A percentile compares a stretch with the other conserved stretches of the same genome.
Conservation (phyloP, 495 filamentous ascomycete genomes). For the Tuber melanosporum region DNA sequence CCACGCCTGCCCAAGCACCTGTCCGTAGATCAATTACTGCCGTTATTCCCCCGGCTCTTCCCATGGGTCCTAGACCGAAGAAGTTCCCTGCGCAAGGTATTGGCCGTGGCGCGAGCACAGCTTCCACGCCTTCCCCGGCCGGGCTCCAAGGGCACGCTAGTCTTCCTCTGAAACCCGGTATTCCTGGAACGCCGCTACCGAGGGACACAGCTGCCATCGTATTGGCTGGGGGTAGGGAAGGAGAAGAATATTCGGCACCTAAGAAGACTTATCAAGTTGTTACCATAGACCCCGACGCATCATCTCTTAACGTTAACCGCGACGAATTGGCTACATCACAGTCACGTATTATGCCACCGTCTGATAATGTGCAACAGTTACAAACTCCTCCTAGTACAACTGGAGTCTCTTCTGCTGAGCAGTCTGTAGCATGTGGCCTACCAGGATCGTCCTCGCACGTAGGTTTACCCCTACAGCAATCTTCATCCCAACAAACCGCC, state of each 20-base stretch:
- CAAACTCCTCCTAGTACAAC: background rate
- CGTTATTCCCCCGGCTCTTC: constrained; percentile 36
- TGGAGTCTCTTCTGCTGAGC: background rate
- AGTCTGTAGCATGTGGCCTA: background rate
- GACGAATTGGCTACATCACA: background rate
- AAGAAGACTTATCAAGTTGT: constrained; percentile 35
- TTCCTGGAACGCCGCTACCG: constrained; percentile 38
- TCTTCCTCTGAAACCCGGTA: constrained; percentile 37
- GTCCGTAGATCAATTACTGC: constrained; percentile 8
- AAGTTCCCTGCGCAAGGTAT: constrained; percentile 36
- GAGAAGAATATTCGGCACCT: constrained; percentile 16
- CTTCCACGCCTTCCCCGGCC: background rate
- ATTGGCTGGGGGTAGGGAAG: constrained; percentile 35
- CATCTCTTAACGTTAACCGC: background rate
- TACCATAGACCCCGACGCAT: constrained; percentile 5
- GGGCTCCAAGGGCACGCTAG: constrained; percentile 35
- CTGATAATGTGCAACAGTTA: background rate
- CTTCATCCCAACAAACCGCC: background rate
- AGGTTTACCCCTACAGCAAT: background rate
- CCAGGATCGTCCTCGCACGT: background rate
- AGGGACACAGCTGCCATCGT: constrained; percentile 40
- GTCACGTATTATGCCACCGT: background rate
- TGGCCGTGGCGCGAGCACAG: constrained; percentile 31
- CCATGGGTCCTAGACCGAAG: constrained; percentile 35
- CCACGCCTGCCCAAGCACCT: constrained; percentile 29